Evolutionary conservation across 2,329 filamentous ascomycete species (phyloP), one percentile per base, ranked within the genome.

Genomic region (Cytospora piceicola): DNA sequence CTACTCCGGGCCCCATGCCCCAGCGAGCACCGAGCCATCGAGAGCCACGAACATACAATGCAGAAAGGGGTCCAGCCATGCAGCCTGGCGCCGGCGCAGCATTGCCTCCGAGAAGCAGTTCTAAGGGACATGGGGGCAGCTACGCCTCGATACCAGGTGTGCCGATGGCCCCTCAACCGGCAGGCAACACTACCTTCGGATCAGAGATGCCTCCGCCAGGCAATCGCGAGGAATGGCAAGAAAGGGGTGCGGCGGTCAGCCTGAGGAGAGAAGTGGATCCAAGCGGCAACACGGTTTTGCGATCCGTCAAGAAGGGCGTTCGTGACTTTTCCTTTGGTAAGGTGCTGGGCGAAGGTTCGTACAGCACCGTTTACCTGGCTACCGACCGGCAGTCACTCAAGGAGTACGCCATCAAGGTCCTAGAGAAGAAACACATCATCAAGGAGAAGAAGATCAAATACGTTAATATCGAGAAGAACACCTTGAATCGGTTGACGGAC

Each of bases 391-490:
- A 97, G 77, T 97, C 93, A 1, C 81, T 96, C 65, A 96, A 96
- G 73, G 94, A 99, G 77, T 98, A 98, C 75, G 95, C 95, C 30
- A 94, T 99, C 79, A 99, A 99, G 77, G 94, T 99, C 20, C 86
- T 99, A 56, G 95, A 99, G 79, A 99, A 99, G 80, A 88, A 93
- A 73, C 95, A 99, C 77, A 99, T 99, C 74, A 99, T 99, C 83
- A 99, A 98, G 79, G 95, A 99, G 80, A 98, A 97, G 79, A 99
- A 99, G 84, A 96, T 99, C 74, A 99, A 99, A 83, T 99, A 99
- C 75, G 95, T 99, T 78, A 99, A 98, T 78, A 99, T 99, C 73
- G 95, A 99, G 78, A 97, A 97, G 80, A 94, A 99, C 78, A 98
- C 95, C 0, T 83, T 99, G 64, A 99, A 99, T 75, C 89, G 95